Evolutionary conservation across 331 rosid species (phyloP).

Genomic region (Phaseolus coccineus): DNA sequence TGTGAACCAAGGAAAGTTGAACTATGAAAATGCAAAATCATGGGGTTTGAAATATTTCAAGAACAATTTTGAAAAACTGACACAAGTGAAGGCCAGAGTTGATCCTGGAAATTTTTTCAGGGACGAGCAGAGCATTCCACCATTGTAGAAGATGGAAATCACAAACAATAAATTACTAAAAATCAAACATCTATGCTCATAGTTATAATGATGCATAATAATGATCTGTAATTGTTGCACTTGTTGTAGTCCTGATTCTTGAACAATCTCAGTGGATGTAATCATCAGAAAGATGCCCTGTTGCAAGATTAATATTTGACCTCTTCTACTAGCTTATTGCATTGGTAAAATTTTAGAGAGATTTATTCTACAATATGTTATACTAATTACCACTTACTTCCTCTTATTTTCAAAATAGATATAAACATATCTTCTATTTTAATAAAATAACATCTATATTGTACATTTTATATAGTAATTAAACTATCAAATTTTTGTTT

Average conservation of each 20-base stretch:
- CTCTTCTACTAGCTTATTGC: no score
- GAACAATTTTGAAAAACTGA: conserved; percentile 52
- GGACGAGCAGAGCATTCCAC: conserved; percentile 64
- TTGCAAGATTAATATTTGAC: no score
- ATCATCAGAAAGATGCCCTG: no score
- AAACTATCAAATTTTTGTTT: no score
- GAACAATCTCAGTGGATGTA: neutral
- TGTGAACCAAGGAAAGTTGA: conserved; percentile 44
- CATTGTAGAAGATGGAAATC: neutral
- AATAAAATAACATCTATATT: no score
- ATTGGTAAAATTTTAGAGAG: no score
- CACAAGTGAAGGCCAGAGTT: conserved; percentile 50
- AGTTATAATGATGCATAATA: neutral
- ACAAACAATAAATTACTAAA: neutral
- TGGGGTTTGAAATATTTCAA: conserved; percentile 64
- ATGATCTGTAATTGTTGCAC: neutral
- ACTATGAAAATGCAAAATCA: conserved; percentile 48
- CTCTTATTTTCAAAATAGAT: no score
- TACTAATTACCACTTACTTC: no score
- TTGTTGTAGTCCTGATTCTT: neutral
- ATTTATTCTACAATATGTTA: no score
- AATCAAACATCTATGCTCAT: neutral
- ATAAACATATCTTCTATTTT: no score
- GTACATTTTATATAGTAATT: no score
- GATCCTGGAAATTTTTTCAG: conserved; percentile 62